phyloP scores from a whole-genome alignment of 2,329 filamentous ascomycete genomes.

The Thielaviopsis populi region DNA sequence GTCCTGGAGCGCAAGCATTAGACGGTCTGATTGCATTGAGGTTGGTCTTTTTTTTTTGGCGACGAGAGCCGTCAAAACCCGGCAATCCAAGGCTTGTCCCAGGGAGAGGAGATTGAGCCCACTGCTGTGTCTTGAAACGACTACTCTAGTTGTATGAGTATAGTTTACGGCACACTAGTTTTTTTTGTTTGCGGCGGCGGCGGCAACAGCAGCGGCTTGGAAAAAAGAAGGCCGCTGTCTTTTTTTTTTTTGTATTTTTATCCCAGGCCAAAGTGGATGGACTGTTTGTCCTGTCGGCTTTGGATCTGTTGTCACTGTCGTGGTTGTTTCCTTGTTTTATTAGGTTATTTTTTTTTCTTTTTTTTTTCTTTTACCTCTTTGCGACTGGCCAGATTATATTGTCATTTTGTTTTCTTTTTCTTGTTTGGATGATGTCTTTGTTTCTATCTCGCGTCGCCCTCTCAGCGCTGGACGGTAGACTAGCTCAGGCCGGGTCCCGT shows the following conservation, averaged over 20 bases:
- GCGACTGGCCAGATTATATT: constrained; percentile 8
- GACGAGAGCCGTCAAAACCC: no score
- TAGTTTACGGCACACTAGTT: no score
- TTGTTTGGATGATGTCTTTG: constrained; percentile 5
- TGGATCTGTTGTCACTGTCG: background rate
- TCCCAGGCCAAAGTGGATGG: background rate
- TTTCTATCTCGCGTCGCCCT: background rate
- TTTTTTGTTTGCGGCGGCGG: no score
- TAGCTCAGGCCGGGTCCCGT: background rate
- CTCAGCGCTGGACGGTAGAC: background rate
- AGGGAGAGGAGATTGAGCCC: no score
- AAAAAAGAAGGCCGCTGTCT: background rate
- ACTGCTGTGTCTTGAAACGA: no score
- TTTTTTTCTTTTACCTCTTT: constrained; percentile 2
- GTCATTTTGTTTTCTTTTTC: constrained; percentile 11
- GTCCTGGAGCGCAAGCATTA: constrained; percentile 80
- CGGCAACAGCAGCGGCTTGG: no score
- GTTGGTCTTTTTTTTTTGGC: no score
- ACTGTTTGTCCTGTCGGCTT: background rate
- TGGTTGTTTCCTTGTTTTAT: constrained; percentile 12
- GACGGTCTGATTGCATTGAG: constrained; percentile 9
- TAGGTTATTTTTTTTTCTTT: constrained; percentile 3
- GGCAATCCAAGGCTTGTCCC: no score
- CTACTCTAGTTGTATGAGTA: no score
- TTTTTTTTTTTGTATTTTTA: constrained; percentile 8